Percentiles rank a stretch among this genome's conserved stretches.
Evolutionary conservation across 2,329 filamentous ascomycete genomes (phyloP).

Genomic region (Calonectria pauciramosa): DNA sequence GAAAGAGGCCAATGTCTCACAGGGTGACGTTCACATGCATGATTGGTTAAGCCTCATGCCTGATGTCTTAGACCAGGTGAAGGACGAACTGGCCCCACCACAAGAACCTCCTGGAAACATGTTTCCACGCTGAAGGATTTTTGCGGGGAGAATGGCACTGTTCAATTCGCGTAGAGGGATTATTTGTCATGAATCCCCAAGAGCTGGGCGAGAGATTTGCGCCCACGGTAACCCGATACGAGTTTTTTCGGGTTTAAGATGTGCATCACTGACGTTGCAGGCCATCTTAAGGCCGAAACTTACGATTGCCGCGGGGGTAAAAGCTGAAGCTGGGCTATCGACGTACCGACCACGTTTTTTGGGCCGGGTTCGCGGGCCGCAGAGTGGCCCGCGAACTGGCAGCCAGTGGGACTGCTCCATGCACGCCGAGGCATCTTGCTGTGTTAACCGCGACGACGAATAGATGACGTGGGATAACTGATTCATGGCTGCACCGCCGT

Average conservation of each 20-base stretch:
- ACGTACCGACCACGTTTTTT: not conserved
- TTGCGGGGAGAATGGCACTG: not conserved
- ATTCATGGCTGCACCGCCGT: not conserved
- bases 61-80: not conserved
- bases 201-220: not conserved
- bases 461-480: not conserved
- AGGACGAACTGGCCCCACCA: not conserved
- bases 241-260: not conserved
- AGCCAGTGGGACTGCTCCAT: not conserved
- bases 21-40: not conserved
- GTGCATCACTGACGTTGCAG: not conserved
- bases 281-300: not conserved
- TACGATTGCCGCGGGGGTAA: not conserved
- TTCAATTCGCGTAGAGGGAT: not conserved
- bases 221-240: not conserved
- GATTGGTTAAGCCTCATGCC: not conserved
- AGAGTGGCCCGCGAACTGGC: not conserved
- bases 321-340: not conserved
- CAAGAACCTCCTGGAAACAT: not conserved
- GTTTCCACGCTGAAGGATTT: not conserved
- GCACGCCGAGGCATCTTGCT: not conserved
- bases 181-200: not conserved
- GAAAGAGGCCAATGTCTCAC: not conserved
- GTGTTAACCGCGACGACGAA: not conserved
- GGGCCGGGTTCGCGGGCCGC: not conserved